Evolutionary conservation across 23 red algal species (phyloP), one percentile per base, ranked within the genome.

Genomic region (Gracilaria domingensis): DNA sequence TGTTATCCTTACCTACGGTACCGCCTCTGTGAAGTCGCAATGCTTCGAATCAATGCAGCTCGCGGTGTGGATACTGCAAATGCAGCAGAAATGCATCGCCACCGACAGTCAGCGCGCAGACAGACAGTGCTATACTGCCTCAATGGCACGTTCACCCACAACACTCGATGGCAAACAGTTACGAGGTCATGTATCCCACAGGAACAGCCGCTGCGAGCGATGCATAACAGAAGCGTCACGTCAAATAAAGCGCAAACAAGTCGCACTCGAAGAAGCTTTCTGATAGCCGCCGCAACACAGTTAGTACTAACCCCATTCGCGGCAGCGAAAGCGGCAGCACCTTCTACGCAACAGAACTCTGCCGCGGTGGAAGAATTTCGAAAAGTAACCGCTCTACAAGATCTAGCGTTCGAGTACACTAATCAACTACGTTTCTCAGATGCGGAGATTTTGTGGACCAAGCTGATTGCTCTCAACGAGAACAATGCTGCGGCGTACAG

Each of bases 401-500:
- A 95, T 29, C 12, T 80, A 8, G 93, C 93, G 9, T 95, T 95
- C 88, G 81, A 91, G 37, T 82, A 66, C 13, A 95, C 93, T 17
- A 95, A 95, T 48, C 78, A 84, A 12, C 26, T 82, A 38, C 58
- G 76, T 2, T 95, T 75, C 48, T 71, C 62, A 17, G 54, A 88
- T 9, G 93, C 93, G 4, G 93, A 95, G 58, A 67, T 73, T 26
- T 34, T 90, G 17, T 95, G 93, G 93, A 90, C 39, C 54, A 81
- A 88, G 53, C 58, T 95, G 6, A 93, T 97, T 11, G 49, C 71
- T 81, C 51, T 93, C 4, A 93, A 95, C 35, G 81, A 87, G 12
- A 59, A 51, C 36, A 95, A 98, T 56, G 85, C 91, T 13, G 96
- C 88, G 38, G 84, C 91, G 36, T 98, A 95, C 64, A 85, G 67